Conservation (phyloP, 2,329 filamentous ascomycete genomes). For the Fusarium continuum region DNA sequence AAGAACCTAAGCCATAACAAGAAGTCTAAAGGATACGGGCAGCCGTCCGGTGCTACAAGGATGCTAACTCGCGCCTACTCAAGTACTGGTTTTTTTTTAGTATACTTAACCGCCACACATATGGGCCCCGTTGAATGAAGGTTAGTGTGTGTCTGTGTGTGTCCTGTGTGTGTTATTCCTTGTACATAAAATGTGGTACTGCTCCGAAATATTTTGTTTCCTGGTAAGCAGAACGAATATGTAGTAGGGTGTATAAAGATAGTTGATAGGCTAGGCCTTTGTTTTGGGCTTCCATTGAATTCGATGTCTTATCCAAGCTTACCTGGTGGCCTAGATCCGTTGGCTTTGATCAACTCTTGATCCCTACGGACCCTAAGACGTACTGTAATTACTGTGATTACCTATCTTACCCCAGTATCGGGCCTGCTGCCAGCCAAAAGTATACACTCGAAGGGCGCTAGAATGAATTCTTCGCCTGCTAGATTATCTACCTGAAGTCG, state of each 20-base stretch:
- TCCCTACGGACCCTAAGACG: conserved; percentile 13
- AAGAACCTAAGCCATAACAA: conserved; percentile 8
- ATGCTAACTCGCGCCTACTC: conserved; percentile 14
- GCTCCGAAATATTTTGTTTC: neutral
- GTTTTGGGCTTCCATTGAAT: neutral
- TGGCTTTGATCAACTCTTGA: conserved; percentile 3
- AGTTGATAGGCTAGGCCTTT: neutral
- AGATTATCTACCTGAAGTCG: too few species aligned
- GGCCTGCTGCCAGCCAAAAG: conserved; percentile 19
- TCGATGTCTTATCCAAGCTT: neutral
- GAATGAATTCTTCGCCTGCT: conserved; percentile 33
- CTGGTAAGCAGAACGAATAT: neutral
- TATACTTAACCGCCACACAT: conserved; percentile 36
- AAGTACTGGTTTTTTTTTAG: conserved; percentile 11
- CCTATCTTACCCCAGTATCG: conserved; percentile 26
- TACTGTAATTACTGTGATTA: too few species aligned
- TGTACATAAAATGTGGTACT: conserved; percentile 5
- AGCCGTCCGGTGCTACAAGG: conserved; percentile 5
- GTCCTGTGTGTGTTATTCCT: conserved; percentile 19
- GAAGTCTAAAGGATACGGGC: conserved; percentile 17
- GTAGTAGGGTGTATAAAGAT: conserved; percentile 1
- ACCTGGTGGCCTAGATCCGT: neutral
- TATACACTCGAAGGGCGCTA: conserved; percentile 7
- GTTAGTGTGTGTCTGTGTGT: too few species aligned
- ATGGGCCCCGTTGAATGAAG: conserved; percentile 35